phyloP scores from a whole-genome alignment of 2,329 filamentous ascomycete genomes.

The Graphilbum sp. region DNA sequence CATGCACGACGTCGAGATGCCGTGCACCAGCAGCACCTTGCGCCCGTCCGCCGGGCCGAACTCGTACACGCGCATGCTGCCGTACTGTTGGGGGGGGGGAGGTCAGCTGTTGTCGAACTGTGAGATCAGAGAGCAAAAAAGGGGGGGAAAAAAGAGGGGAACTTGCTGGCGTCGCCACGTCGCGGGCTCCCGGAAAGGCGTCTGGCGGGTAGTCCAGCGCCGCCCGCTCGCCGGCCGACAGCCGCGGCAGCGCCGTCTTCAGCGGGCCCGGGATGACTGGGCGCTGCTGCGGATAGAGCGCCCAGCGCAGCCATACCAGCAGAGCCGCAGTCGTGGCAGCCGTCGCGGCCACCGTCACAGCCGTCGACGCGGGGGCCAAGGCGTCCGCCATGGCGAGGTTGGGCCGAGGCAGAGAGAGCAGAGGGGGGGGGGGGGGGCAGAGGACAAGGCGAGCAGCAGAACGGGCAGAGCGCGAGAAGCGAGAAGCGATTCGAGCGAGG shows the following conservation, averaged over 20 bases:
- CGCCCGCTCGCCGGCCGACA: constrained; percentile 11
- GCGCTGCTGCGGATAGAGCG: constrained; percentile 11
- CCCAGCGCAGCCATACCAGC: constrained; percentile 10
- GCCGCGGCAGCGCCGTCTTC: constrained; percentile 10
- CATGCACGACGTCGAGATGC: constrained; percentile 69
- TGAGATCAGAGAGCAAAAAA: not conserved
- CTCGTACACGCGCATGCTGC: constrained; percentile 64
- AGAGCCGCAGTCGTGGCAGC: constrained; percentile 10
- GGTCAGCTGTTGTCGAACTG: not conserved
- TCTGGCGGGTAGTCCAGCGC: constrained; percentile 43
- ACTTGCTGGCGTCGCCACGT: constrained; percentile 50
- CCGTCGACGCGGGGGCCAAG: not conserved
- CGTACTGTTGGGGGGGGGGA: constrained; percentile 31
- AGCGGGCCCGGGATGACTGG: constrained; percentile 12
- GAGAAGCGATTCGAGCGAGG: too few species aligned
- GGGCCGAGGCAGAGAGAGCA: not conserved
- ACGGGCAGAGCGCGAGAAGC: too few species aligned
- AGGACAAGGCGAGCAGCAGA: not conserved
- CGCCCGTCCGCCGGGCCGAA: constrained; percentile 59
- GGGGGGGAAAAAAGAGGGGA: not conserved
- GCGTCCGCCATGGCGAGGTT: not conserved
- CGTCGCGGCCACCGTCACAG: constrained; percentile 8
- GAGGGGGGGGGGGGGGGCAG: not conserved
- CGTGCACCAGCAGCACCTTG: constrained; percentile 66
- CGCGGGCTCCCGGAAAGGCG: constrained; percentile 53